Conservation (phyloP, 2,329 filamentous ascomycete genomes). For the Paecilomyces dactylethromorphus region DNA sequence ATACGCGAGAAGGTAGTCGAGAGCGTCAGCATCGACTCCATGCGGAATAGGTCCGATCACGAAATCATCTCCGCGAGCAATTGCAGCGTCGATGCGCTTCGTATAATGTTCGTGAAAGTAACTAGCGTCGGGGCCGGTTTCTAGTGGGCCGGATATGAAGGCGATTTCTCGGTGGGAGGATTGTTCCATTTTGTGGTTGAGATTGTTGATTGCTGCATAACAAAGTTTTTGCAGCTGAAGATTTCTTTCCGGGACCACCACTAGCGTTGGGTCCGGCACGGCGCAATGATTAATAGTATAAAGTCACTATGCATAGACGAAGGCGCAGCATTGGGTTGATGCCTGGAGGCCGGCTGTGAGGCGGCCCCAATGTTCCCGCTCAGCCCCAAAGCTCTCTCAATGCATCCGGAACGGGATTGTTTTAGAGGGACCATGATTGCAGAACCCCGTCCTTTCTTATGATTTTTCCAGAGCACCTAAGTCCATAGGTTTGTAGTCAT, state of each 20-base stretch:
- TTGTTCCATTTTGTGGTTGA: background rate
- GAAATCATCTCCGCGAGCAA: slow-evolving; percentile 14
- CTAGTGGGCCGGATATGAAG: slow-evolving; percentile 29
- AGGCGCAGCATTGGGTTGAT: background rate
- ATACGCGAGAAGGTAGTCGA: slow-evolving; percentile 18
- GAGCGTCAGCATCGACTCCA: slow-evolving; percentile 21
- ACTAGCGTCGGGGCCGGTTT: slow-evolving; percentile 12
- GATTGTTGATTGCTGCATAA: background rate
- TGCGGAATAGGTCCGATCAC: slow-evolving; percentile 9
- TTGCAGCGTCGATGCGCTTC: slow-evolving; percentile 12
- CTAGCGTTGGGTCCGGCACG: background rate
- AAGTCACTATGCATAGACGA: background rate
- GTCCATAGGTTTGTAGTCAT: too few relatives aligned
- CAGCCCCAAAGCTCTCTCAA: background rate
- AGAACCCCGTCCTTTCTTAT: too few relatives aligned
- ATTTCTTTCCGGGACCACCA: background rate
- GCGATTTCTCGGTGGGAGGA: slow-evolving; percentile 9
- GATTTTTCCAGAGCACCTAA: too few relatives aligned
- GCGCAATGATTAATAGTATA: background rate
- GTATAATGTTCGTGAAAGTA: slow-evolving; percentile 27
- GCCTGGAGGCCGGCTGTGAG: background rate
- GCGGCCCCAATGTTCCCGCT: background rate
- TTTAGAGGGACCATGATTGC: too few relatives aligned
- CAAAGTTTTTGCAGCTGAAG: background rate
- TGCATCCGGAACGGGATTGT: too few relatives aligned